Evolutionary conservation across 2,329 filamentous ascomycete species (phyloP).

Genomic region (Hypoxylon sp.): DNA sequence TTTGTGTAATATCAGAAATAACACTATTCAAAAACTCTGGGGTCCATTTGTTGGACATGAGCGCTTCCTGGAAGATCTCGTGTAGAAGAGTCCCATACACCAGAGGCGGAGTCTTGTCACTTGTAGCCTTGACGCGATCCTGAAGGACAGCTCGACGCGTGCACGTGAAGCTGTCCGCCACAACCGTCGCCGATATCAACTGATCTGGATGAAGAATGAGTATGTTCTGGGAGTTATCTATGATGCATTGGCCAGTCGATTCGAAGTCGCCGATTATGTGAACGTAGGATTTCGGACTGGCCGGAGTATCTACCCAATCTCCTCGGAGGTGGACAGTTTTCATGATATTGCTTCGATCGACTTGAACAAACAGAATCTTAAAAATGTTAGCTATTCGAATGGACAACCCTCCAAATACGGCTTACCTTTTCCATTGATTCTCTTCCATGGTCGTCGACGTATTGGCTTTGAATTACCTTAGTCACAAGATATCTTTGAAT

Average conservation of each 20-base stretch:
- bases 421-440: slow-evolving; percentile 78
- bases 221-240: slow-evolving; percentile 86
- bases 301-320: slow-evolving; percentile 87
- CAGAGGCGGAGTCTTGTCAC: slow-evolving; percentile 81
- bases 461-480: slow-evolving; percentile 77
- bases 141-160: slow-evolving; percentile 92
- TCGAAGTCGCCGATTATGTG: slow-evolving; percentile 88
- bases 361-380: slow-evolving; percentile 86
- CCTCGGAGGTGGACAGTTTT: slow-evolving; percentile 83
- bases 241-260: slow-evolving; percentile 76
- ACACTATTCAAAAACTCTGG: slow-evolving; percentile 72
- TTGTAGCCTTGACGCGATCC: slow-evolving; percentile 92
- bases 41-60: slow-evolving; percentile 87
- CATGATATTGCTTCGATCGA: slow-evolving; percentile 76
- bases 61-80: slow-evolving; percentile 92
- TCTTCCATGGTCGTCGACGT: slow-evolving; percentile 72
- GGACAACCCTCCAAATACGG: slow-evolving; percentile 8
- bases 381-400: slow-evolving; percentile 33
- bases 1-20: slow-evolving; percentile 77
- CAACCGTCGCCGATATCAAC: slow-evolving; percentile 91
- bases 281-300: slow-evolving; percentile 80
- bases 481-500: slow-evolving; percentile 91
- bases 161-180: slow-evolving; percentile 96
- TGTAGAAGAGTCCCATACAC: slow-evolving; percentile 95
- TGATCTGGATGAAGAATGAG: slow-evolving; percentile 95